Evolutionary conservation across 768 basidiomycete species (phyloP).

Genomic region (Leucocoprinus birnbaumii): DNA sequence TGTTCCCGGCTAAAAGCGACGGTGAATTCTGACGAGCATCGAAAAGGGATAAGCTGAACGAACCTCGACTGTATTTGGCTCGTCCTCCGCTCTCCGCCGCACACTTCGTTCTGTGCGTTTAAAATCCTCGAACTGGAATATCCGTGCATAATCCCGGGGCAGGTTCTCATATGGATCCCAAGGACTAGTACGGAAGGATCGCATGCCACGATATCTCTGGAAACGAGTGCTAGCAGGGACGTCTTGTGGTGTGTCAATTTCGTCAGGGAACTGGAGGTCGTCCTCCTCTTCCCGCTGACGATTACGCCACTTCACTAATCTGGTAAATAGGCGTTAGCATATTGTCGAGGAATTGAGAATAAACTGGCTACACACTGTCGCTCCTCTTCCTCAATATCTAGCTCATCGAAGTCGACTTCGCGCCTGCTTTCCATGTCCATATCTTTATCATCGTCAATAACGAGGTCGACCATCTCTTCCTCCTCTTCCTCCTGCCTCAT

Average conservation of each 20-base stretch:
- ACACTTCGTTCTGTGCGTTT: conserved; percentile 78
- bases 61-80: conserved; percentile 64
- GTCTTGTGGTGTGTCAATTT: conserved; percentile 91
- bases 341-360: neutral
- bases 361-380: conserved; percentile 58
- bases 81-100: conserved; percentile 61
- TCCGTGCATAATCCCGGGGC: conserved; percentile 88
- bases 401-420: conserved; percentile 66
- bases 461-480: conserved; percentile 61
- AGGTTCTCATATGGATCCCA: conserved; percentile 99
- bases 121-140: conserved; percentile 97
- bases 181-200: conserved; percentile 90
- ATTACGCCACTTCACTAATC: conserved; percentile 66
- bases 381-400: conserved; percentile 82
- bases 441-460: conserved; percentile 55
- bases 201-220: conserved; percentile 88
- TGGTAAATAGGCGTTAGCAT: conserved; percentile 22
- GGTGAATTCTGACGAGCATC: neutral
- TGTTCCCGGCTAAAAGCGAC: conserved; percentile 60
- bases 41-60: conserved; percentile 15
- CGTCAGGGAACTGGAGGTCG: conserved; percentile 90
- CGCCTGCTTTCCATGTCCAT: conserved; percentile 54
- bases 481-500: conserved; percentile 36
- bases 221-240: conserved; percentile 78
- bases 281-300: conserved; percentile 76